These are phyloP conservation scores for Colletotrichum sp. DNA, from an alignment of 2,329 filamentous ascomycete species.

Conservation along the genomic window DNA sequence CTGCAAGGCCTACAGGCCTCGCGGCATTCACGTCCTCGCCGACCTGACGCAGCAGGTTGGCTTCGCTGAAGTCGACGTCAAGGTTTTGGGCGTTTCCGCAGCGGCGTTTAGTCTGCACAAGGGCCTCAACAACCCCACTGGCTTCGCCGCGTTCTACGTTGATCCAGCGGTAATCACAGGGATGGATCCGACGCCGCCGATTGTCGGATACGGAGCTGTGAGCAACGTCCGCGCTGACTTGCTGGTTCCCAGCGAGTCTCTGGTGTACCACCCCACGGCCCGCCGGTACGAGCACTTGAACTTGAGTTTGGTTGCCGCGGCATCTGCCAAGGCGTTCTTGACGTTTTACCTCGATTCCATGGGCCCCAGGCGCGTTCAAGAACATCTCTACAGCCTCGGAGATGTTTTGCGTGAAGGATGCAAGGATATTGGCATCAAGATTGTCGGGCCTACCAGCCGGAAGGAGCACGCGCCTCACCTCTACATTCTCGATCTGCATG, in stretches of 20 bases:
- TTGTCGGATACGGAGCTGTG: conserved; percentile 29
- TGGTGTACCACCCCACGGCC: conserved; percentile 29
- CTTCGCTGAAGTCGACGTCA: conserved; percentile 31
- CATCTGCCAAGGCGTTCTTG: conserved; percentile 27
- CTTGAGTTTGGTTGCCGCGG: conserved; percentile 27
- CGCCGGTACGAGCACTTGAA: conserved; percentile 35
- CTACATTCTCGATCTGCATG: conserved; percentile 28
- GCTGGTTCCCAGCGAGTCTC: conserved; percentile 18
- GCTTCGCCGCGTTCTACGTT: conserved; percentile 34
- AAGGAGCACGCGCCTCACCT: conserved; percentile 31
- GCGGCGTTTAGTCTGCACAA: conserved; percentile 37
- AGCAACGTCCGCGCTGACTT: conserved; percentile 22
- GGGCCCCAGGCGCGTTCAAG: conserved; percentile 26
- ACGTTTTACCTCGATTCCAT: conserved; percentile 30
- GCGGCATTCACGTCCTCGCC: conserved; percentile 34
- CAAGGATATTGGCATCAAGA: conserved; percentile 22
- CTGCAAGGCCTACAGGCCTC: conserved; percentile 26
- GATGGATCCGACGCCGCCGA: conserved; percentile 28
- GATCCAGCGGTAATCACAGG: conserved; percentile 24
- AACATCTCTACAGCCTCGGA: conserved; percentile 28
- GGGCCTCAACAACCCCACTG: conserved; percentile 34
- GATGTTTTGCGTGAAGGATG: conserved; percentile 25
- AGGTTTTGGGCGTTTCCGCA: conserved; percentile 28
- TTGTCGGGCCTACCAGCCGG: conserved; percentile 26
- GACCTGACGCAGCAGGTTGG: conserved; percentile 38